Evolutionary conservation across 2,329 filamentous ascomycete genomes (phyloP).

Genomic region (Alternaria infectoria): DNA sequence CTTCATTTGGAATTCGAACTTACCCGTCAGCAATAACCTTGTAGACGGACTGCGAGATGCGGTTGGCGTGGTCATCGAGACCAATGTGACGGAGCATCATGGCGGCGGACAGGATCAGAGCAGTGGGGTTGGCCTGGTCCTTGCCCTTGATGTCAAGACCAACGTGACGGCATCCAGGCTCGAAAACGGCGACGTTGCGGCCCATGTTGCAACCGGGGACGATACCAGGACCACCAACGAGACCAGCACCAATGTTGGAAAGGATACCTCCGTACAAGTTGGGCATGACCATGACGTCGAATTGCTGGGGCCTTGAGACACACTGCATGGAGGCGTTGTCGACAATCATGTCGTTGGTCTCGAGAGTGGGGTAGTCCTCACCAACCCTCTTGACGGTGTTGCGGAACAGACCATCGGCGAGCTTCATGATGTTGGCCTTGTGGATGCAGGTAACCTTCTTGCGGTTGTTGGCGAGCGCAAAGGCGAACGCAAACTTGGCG

Average conservation of each 20-base stretch:
- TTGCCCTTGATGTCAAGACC: conserved; percentile 99
- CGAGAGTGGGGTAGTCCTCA: conserved; percentile 93
- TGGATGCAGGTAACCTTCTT: conserved; percentile 99
- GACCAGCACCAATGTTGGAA: conserved; percentile 97
- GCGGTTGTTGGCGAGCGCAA: conserved; percentile 97
- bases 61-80: conserved; percentile 97
- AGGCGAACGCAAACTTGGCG: conserved; percentile 97
- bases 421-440: conserved; percentile 99
- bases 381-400: conserved; percentile 93
- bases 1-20: conserved; percentile 40
- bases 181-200: conserved; percentile 95
- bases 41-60: conserved; percentile 88
- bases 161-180: conserved; percentile 98
- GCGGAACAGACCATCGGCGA: conserved; percentile 97
- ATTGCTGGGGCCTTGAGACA: conserved; percentile 94
- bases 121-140: conserved; percentile 98
- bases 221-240: conserved; percentile 95
- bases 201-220: conserved; percentile 99
- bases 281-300: conserved; percentile 99
- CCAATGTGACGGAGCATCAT: conserved; percentile 98
- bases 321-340: conserved; percentile 99
- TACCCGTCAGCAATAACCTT: conserved; percentile 89
- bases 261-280: conserved; percentile 99
- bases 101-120: conserved; percentile 89
- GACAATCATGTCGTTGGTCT: conserved; percentile 99